Conservation (phyloP, 768 basidiomycete species). For the Calocera viscosa region DNA sequence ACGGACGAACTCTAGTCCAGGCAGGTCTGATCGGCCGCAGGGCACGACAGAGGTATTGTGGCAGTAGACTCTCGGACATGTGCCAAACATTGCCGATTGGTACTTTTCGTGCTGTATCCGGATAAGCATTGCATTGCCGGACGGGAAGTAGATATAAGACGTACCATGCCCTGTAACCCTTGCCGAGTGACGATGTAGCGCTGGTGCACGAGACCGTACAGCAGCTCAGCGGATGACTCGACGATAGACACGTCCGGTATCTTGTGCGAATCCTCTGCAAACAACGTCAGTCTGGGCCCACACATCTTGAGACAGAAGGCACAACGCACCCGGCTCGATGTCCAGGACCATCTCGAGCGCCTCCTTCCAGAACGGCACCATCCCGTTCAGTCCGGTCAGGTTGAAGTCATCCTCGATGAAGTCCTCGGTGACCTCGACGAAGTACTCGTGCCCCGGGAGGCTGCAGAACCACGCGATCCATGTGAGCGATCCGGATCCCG, state of each 20-base stretch:
- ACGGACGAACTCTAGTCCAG: slow-evolving; percentile 94
- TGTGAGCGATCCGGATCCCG: slow-evolving; percentile 38
- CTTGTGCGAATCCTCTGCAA: slow-evolving; percentile 71
- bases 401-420: slow-evolving; percentile 99
- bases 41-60: slow-evolving; percentile 79
- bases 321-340: slow-evolving; percentile 82
- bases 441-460: slow-evolving; percentile 91
- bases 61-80: slow-evolving; percentile 93
- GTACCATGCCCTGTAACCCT: slow-evolving; percentile 88
- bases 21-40: slow-evolving; percentile 88
- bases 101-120: slow-evolving; percentile 81
- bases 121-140: background rate
- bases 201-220: slow-evolving; percentile 96
- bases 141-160: slow-evolving; percentile 20
- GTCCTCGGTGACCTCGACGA: slow-evolving; percentile 95
- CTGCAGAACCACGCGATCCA: slow-evolving; percentile 98
- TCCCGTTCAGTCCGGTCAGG: slow-evolving; percentile 82
- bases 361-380: slow-evolving; percentile 99
- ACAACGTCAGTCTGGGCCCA: slow-evolving; percentile 15
- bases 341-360: slow-evolving; percentile 99
- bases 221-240: slow-evolving; percentile 90
- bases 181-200: slow-evolving; percentile 91
- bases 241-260: slow-evolving; percentile 98
- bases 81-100: slow-evolving; percentile 79
- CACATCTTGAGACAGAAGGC: slow-evolving; percentile 15